Percentiles rank a stretch among this genome's conserved stretches.
Evolutionary conservation across 1,284 basidiomycete genomes (phyloP).

Genomic region (Fistulinella staudtii): DNA sequence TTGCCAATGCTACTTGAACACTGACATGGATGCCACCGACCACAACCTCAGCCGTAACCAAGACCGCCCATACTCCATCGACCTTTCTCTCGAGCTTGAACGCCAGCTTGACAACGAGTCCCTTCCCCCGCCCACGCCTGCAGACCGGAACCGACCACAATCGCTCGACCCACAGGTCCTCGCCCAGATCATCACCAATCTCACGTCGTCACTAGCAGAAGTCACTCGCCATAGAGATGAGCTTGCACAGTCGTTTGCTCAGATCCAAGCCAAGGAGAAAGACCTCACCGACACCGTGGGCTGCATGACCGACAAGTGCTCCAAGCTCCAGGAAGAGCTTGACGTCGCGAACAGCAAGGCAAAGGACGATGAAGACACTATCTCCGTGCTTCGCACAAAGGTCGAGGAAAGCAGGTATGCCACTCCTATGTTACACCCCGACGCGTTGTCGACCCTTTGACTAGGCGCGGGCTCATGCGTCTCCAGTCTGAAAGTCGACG

Average conservation of each 20-base stretch:
- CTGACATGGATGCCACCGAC: no score
- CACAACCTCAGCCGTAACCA: conserved; percentile 8
- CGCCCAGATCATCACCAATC: conserved; percentile 66
- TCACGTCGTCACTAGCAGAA: conserved; percentile 57
- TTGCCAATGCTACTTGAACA: no score
- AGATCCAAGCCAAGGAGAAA: conserved; percentile 51
- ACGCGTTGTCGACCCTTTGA: conserved; percentile 1
- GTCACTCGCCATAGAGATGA: conserved; percentile 66
- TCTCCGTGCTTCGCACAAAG: conserved; percentile 74
- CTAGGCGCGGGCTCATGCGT: conserved; percentile 83
- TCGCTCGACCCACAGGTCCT: conserved; percentile 71
- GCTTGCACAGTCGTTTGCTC: conserved; percentile 47
- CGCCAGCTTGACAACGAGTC: conserved; percentile 67
- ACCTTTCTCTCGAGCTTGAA: conserved; percentile 73
- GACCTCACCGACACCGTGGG: conserved; percentile 58
- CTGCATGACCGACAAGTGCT: conserved; percentile 61
- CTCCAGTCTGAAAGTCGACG: conserved; percentile 79
- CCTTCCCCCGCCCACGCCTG: conserved; percentile 41
- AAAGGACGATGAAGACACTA: conserved; percentile 78
- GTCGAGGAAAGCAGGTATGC: conserved; percentile 86
- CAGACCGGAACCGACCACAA: conserved; percentile 39
- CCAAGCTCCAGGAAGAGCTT: conserved; percentile 58
- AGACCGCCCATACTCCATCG: conserved; percentile 57
- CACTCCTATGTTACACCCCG: not conserved
- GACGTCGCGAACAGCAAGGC: conserved; percentile 55